A percentile compares a stretch with the other conserved stretches of the same genome.
These are phyloP conservation scores for Xylaria sp. DNA, from an alignment of 2,329 filamentous ascomycete species.

Conservation along the genomic window DNA sequence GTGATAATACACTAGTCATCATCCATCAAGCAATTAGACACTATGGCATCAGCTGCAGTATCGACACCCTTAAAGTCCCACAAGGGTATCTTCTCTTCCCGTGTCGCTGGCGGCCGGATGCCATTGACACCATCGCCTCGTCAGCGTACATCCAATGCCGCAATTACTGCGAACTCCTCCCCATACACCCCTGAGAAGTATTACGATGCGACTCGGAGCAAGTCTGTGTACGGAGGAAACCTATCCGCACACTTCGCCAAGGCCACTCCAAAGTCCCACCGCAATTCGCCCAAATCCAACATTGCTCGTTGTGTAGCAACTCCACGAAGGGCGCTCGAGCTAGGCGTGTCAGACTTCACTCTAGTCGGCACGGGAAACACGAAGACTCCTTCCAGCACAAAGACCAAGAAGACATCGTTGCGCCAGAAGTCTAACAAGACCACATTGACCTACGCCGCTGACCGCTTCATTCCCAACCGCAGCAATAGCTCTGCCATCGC, in stretches of 20 bases:
- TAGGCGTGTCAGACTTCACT: conserved; percentile 91
- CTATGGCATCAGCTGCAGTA: conserved; percentile 82
- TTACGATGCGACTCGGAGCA: conserved; percentile 58
- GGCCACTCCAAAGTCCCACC: conserved; percentile 69
- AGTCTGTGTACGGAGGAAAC: conserved; percentile 82
- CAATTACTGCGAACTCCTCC: conserved; percentile 64
- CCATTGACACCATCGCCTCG: conserved; percentile 91
- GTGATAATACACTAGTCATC: conserved; percentile 44
- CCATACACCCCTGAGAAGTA: conserved; percentile 76
- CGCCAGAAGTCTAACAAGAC: conserved; percentile 71
- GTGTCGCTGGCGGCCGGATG: conserved; percentile 92
- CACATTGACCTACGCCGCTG: conserved; percentile 77
- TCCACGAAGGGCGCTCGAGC: conserved; percentile 81
- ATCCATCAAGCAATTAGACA: conserved; percentile 45
- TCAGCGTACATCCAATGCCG: conserved; percentile 59
- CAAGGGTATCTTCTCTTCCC: conserved; percentile 86
- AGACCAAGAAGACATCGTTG: conserved; percentile 61
- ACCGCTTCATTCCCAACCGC: conserved; percentile 96
- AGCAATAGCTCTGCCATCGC: conserved; percentile 85
- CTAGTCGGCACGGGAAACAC: conserved; percentile 78
- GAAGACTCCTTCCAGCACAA: conserved; percentile 61
- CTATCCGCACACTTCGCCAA: conserved; percentile 80
- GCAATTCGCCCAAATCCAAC: conserved; percentile 95
- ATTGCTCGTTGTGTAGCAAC: conserved; percentile 78
- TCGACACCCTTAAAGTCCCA: conserved; percentile 96